Evolutionary conservation across 2,329 filamentous ascomycete species (phyloP).

Genomic region (Pseudopyrenochaeta lycopersici): DNA sequence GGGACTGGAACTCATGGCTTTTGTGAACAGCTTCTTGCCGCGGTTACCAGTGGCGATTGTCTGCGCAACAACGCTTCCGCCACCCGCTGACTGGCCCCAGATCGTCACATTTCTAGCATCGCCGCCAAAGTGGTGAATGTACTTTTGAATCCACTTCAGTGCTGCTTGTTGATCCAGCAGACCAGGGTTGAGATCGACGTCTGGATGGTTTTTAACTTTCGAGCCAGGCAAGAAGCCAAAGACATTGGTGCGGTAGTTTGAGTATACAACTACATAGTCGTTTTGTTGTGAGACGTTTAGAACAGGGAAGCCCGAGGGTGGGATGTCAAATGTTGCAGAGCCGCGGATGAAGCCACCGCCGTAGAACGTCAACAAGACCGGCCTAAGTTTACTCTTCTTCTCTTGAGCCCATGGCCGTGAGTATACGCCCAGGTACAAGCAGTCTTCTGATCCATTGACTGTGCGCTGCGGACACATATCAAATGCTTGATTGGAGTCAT

Average conservation of each 20-base stretch:
- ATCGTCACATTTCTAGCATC: slow-evolving; percentile 63
- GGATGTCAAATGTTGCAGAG: slow-evolving; percentile 63
- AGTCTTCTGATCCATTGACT: slow-evolving; percentile 66
- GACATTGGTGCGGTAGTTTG: slow-evolving; percentile 66
- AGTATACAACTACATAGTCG: slow-evolving; percentile 62
- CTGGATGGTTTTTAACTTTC: slow-evolving; percentile 56
- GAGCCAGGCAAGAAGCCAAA: slow-evolving; percentile 64
- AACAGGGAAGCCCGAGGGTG: slow-evolving; percentile 66
- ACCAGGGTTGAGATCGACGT: slow-evolving; percentile 61
- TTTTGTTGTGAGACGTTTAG: slow-evolving; percentile 63
- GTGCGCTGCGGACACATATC: slow-evolving; percentile 68
- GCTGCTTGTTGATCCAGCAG: slow-evolving; percentile 63
- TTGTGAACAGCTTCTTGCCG: slow-evolving; percentile 57
- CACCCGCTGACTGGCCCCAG: slow-evolving; percentile 66
- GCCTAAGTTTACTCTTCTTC: slow-evolving; percentile 52
- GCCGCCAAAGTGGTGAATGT: slow-evolving; percentile 65
- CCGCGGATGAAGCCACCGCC: slow-evolving; percentile 70
- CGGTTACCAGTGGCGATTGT: slow-evolving; percentile 59
- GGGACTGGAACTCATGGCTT: slow-evolving; percentile 62
- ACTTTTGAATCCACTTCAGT: slow-evolving; percentile 62
- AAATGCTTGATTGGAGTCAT: not conserved
- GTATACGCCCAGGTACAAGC: slow-evolving; percentile 68
- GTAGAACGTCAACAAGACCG: slow-evolving; percentile 69
- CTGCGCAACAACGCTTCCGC: slow-evolving; percentile 62
- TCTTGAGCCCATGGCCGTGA: slow-evolving; percentile 64